Evolutionary conservation across 257 asterid genomes (phyloP).

Genomic region (Penstemon davidsonii): DNA sequence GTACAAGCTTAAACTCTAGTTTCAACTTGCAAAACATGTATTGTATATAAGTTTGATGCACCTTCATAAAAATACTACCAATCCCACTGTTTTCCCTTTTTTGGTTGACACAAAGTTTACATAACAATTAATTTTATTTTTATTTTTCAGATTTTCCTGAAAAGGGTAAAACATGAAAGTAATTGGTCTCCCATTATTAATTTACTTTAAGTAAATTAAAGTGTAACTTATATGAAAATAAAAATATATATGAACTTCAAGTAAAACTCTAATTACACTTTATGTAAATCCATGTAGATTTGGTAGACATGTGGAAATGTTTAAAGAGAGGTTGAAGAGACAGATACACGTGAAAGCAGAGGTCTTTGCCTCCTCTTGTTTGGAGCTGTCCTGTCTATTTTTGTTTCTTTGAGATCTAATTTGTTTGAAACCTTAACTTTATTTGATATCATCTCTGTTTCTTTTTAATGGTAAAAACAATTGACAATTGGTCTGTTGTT

Average conservation of each 20-base stretch:
- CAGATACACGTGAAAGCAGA: conserved; percentile 44
- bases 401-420: conserved; percentile 27
- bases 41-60: too few species aligned
- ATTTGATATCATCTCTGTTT: conserved; percentile 8
- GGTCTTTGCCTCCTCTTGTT: conserved; percentile 35
- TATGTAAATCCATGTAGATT: conserved; percentile 16
- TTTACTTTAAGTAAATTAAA: too few species aligned
- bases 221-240: too few species aligned
- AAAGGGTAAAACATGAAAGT: too few species aligned
- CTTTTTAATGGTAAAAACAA: neutral
- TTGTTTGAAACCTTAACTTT: conserved; percentile 8
- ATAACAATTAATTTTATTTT: neutral
- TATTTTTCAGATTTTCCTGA: too few species aligned
- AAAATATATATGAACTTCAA: neutral
- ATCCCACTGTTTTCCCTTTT: too few species aligned
- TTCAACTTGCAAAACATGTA: too few species aligned
- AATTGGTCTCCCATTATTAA: too few species aligned
- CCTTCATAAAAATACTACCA: too few species aligned
- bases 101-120: neutral
- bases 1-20: too few species aligned
- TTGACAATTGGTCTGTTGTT: conserved; percentile 24
- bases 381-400: conserved; percentile 36
- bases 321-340: conserved; percentile 30
- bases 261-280: conserved; percentile 9
- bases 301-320: conserved; percentile 29